Evolutionary conservation across 306 rosid species (phyloP), one percentile per base, ranked within the genome.

Genomic region (Prunus kanzakura): DNA sequence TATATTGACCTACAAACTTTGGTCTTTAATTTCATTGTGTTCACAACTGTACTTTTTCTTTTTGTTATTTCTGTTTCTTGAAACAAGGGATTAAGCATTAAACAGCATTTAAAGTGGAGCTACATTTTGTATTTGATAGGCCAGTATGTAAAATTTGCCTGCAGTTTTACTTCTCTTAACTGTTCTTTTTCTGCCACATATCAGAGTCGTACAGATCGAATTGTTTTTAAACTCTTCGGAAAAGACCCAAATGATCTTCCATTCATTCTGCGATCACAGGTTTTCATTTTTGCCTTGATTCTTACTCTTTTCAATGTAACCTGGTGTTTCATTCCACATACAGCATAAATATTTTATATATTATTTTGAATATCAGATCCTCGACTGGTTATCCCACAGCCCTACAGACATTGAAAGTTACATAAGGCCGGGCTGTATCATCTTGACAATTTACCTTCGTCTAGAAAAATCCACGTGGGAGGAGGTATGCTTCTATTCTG

Each of bases 141-240:
- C 50, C 72, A 47, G 19, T 67, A 62, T 58, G n/a, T 61, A 52
- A 49, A 64, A 41, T 35, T 69, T 71, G 55, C 38, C n/a, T 50
- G 62, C 32, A 77, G 20, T 76, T 60, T 74, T 35, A 63, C 58
- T 62, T 61, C 54, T 51, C 68, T 50, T 38, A 66, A 58, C 60
- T 7, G 8, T 66, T 25, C 19, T 79, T 77, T 68, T 49, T 78
- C 78, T 76, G 57, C 64, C 67, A 73, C 68, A 76, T 56, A 73
- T 72, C 92, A 96, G 99, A 82, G 86, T 83, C 87, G 94, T 80
- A 96, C 99, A 1, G 99, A 91, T 80, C 85, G 98, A 58, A 96
- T 96, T 66, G 91, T 92, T 62, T 92, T 96, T 78, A 96, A 96
- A 81, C 90, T 96, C 65, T 96, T 92, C 75, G 99, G 99, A 72